Evolutionary conservation across 78 protist species (phyloP), one percentile per base, ranked within the genome.

Genomic region (Planoprotostelium fungivorum): DNA sequence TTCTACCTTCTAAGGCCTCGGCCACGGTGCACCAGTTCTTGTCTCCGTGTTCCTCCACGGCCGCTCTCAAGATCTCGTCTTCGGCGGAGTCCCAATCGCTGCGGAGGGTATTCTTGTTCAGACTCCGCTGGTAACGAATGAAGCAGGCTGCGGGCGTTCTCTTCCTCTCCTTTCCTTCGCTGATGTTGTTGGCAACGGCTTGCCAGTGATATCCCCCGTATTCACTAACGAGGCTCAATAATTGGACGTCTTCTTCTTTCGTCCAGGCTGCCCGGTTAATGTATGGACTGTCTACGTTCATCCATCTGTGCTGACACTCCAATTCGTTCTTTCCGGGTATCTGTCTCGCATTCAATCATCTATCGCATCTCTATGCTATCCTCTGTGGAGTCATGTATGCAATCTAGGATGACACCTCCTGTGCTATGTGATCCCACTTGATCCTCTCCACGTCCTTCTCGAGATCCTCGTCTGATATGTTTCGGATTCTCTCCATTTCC

Each of bases 61-160:
- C 88, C 23, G 38, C 25, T 0, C 29, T 34, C 0, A 93, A 35
- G 28, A 87, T 38, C 28, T 89, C 90, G 87, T 93, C 95, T 37
- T 93, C 95, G 34, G 86, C 95, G 5, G 35, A 86, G 0, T 90
- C 89, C 95, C 95, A 93, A 16, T 89, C 90, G 38, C 90, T 88
- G 37, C 87, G 87, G 89, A 90, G 86, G 31, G 88, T 35, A 28
- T 51, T 83, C 23, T 63, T 84, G 83, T 93, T 93, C 37, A 93
- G 34, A 36, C 90, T 87, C 35, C 95, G 63, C 36, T 93, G 95
- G 39, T 93, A 90, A 0, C 95, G 35, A 25, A 63, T 86, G 1
- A 89, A 83, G 38, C 95, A 93, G 28, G 39, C 38, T 1, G 88
- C n/a, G 0, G 95, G 84, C 36, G 92, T 63, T 28, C 95, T n/a